Conservation (phyloP, 106 monocot species). For the Iris macrosiphon region DNA sequence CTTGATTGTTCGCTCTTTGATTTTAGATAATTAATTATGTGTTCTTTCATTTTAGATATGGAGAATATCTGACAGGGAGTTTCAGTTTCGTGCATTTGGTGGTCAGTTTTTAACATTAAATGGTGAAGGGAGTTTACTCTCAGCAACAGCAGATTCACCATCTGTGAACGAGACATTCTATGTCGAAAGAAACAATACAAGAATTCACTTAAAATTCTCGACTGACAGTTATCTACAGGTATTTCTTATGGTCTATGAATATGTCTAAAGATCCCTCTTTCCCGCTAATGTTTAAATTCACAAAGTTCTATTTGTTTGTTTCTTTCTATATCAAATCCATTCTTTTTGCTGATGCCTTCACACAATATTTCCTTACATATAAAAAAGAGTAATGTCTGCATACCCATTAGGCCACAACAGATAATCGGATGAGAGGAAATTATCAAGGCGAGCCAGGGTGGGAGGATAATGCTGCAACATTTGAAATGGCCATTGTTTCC, state of each 20-base stretch:
- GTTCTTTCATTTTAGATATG: slow-evolving; percentile 39
- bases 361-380: not conserved
- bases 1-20: not conserved
- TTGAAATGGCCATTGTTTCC: slow-evolving; percentile 55
- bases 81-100: slow-evolving; percentile 57
- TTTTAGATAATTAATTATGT: not conserved
- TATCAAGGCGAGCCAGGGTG: slow-evolving; percentile 50
- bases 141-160: slow-evolving; percentile 42
- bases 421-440: slow-evolving; percentile 46
- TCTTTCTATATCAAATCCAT: not conserved
- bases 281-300: not conserved
- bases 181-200: slow-evolving; percentile 55
- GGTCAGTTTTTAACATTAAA: slow-evolving; percentile 62
- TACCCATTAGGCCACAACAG: slow-evolving; percentile 40
- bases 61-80: slow-evolving; percentile 55
- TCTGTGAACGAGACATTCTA: slow-evolving; percentile 41
- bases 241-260: not conserved
- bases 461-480: slow-evolving; percentile 66
- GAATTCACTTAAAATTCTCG: slow-evolving; percentile 51
- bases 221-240: slow-evolving; percentile 63
- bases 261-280: not conserved
- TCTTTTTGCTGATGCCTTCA: not conserved
- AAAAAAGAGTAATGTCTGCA: not conserved
- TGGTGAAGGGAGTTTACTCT: slow-evolving; percentile 27
- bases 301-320: not conserved